Evolutionary conservation across 2,329 filamentous ascomycete species (phyloP), one percentile per base, ranked within the genome.

Genomic region (Colletotrichum tofieldiae): DNA sequence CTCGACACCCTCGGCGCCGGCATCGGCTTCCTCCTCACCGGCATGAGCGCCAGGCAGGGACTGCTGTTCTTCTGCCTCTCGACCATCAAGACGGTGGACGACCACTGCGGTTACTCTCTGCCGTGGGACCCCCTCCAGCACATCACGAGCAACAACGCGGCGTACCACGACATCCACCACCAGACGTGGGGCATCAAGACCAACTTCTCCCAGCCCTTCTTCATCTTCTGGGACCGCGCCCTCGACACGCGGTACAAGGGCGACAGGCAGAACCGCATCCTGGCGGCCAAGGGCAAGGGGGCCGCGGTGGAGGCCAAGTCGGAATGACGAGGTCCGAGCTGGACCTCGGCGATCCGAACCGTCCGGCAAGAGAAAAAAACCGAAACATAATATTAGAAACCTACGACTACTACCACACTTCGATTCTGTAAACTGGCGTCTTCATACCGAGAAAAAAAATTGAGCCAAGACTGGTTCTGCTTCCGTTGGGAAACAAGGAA

Each of bases 141-240:
- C 79, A 88, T 98, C 73, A 97, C 95, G 55, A 93, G 93, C 81
- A 98, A 99, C 87, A 98, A 98, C 77, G 96, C 96, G 35, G 93
- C 92, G 45, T 99, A 98, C 83, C 96, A 99, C 80, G 96, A 99
- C 79, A 96, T 99, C 71, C 96, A 99, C 83, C 96, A 99, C 84
- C 96, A 99, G 84, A 97, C 94, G 83, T 98, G 96, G 95, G 96
- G 96, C 69, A 98, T 99, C 88, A 99, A 98, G 89, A 93, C 93
- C 75, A 97, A 97, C 84, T 97, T 94, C 82, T 93, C 92, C 6
- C 94, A 97, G 82, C 94, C 94, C 3, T 97, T 95, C 85, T 98
- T 98, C 84, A 98, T 93, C 59, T 95, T 98, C 84, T 98, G 96
- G 94, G 96, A 99, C 81, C 87, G 89, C 58, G 79, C 95, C 37